Base-by-base conservation (phyloP, 352 stramenopile species). In the Globisporangium cederbergense region DNA sequence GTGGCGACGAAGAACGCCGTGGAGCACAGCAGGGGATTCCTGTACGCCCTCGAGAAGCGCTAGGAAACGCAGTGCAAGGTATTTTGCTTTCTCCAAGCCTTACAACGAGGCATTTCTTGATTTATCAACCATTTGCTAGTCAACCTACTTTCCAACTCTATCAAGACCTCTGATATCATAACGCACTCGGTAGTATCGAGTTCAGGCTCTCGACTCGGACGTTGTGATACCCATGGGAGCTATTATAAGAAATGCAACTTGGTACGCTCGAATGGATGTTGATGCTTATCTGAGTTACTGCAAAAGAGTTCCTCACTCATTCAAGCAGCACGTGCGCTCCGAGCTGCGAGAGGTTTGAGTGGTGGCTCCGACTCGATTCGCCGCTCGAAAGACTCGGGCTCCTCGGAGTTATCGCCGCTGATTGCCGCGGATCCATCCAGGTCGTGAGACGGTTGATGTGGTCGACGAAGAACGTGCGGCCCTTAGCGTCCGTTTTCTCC, bases 391-490 rank as follows among this genome's bases (percentile, higher is more conserved):
- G n/a, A 7, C 14, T n/a, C 4, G 58, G 52, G 42, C 58, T 70
- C 1, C 49, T 40, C 2, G 34, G 52, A 11, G 20, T 36, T 8
- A 45, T 10, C 14, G 5, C 25, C 40, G 40, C 16, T 49, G 45
- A 7, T 54, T 64, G 18, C 3, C 82, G 74, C 1, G 82, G 82
- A 51, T 91, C 82, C 1, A 71, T 74, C 85, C 85, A 91, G 14
- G 85, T 93, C 3, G 83, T 93, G 54, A 80, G 60, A 25, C 81
- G 77, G 58, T 87, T 88, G 66, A 89, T 80, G 68, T 93, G 85
- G 59, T 91, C 85, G 57, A 93, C 77, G 63, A 78, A 93, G 64
- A 90, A 92, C 11, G 72, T 62, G 46, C 85, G 73, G 30, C 83
- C 85, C 58, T 93, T 91, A 25, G 68, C 64, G 25, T 93, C 85